These are phyloP conservation scores for Hibiscus mutabilis DNA, from an alignment of 345 rosid genomes.

Conservation along the genomic window DNA sequence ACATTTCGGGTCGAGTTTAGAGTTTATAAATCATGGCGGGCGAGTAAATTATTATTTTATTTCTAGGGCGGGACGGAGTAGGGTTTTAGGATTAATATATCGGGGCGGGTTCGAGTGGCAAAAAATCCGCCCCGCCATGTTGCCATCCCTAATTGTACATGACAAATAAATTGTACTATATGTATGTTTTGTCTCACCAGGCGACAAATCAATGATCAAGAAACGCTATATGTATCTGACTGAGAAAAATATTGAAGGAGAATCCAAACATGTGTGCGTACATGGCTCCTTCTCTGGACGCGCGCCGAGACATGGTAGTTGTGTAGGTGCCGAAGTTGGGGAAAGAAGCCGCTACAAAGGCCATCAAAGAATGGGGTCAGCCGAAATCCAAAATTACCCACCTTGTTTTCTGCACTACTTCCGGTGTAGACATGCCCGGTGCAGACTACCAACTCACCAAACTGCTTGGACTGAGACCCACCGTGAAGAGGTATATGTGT, in stretches of 20 bases:
- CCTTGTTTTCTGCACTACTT: conserved; percentile 4
- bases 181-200: too few relatives aligned
- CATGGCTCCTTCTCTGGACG: not conserved
- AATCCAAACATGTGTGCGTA: not conserved
- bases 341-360: not conserved
- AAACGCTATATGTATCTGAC: too few relatives aligned
- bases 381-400: not conserved
- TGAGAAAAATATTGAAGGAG: not conserved
- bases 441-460: conserved; percentile 5
- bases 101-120: too few relatives aligned
- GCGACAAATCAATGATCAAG: too few relatives aligned
- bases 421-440: not conserved
- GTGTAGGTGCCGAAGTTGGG: not conserved
- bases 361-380: conserved; percentile 1
- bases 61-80: too few relatives aligned
- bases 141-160: too few relatives aligned
- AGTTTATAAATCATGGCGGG: too few relatives aligned
- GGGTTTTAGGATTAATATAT: too few relatives aligned
- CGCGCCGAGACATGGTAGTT: not conserved
- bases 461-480: not conserved
- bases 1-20: too few relatives aligned
- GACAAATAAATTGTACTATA: too few relatives aligned
- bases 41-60: too few relatives aligned
- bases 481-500: not conserved
- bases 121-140: too few relatives aligned